Evolutionary conservation across 345 rosid species (phyloP), one percentile per base, ranked within the genome.

Genomic region (Laguncularia racemosa): DNA sequence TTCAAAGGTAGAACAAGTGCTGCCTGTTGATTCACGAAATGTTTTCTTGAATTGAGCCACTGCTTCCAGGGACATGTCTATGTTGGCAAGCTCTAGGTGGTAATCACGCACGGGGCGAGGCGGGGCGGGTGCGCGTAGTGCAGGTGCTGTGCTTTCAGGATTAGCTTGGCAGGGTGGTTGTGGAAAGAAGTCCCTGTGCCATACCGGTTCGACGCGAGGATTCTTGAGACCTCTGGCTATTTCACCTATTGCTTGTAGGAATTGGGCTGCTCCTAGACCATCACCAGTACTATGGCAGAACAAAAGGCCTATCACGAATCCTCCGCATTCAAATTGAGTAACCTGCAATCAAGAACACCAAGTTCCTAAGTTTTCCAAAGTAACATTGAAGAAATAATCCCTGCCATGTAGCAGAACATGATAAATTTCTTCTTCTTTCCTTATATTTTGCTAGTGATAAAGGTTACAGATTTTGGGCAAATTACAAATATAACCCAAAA

Each of bases 261-360:
- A 84, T 40, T 73, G 89, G 33, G 89, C 85, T 16, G 89, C 88
- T 50, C 91, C 89, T 1, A 84, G 78, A 13, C 89, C 91, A 59
- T 88, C 91, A 3, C 82, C 78, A 18, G 84, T 55, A 14, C 68
- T 60, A 66, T 84, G 91, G 64, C 81, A 72, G 66, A 77, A 82
- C 52, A 73, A 61, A 5, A 84, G 74, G 26, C 89, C 96, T 16
- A 81, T 77, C 62, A 77, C 84, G 50, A 82, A 82, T 28, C 91
- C 96, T 9, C 78, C 87, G 18, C 91, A 81, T 40, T 68, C 71
- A 53, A 87, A 84, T 69, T 73, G 71, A 17, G 95, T 82, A 56
- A 84, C 87, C 90, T 86, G 76, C 15, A 64, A 33, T 33, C 40
- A 7, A 33, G 11, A 7, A 33, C 40, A 33, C 11, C 7, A 33